These are phyloP conservation scores for Metschnikowia corniflorae DNA, from an alignment of 805 yeast genomes.

Conservation along the genomic window DNA sequence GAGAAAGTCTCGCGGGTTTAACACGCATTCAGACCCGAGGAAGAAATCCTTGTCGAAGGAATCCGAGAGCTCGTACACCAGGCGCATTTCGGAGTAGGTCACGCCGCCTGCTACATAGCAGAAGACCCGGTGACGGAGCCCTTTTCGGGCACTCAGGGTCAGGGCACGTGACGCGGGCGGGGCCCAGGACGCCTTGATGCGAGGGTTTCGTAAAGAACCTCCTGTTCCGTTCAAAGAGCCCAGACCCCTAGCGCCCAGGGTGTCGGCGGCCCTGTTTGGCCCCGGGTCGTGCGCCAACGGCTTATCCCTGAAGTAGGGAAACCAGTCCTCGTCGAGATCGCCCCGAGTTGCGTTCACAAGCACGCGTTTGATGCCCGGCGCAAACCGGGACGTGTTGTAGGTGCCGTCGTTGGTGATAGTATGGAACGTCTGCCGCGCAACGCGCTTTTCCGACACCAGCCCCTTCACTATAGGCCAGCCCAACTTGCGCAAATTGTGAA, in stretches of 20 bases:
- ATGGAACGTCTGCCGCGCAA: constrained; percentile 51
- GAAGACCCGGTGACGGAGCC: constrained; percentile 61
- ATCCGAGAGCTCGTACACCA: constrained; percentile 66
- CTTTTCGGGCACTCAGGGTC: constrained; percentile 3
- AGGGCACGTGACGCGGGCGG: constrained; percentile 18
- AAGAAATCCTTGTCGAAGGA: constrained; percentile 67
- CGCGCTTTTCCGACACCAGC: constrained; percentile 38
- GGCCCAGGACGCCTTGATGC: constrained; percentile 22
- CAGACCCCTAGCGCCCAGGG: background rate
- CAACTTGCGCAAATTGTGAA: constrained; percentile 41
- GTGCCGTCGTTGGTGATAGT: constrained; percentile 50
- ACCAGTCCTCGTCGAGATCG: constrained; percentile 52
- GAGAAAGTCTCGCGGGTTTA: constrained; percentile 52
- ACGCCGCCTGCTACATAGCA: constrained; percentile 88
- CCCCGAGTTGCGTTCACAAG: constrained; percentile 49
- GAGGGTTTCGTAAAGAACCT: constrained; percentile 16
- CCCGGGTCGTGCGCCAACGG: constrained; percentile 51
- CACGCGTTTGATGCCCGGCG: constrained; percentile 64
- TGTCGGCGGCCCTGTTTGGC: constrained; percentile 16
- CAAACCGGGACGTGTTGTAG: constrained; percentile 67
- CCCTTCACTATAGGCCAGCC: constrained; percentile 56
- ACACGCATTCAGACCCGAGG: constrained; percentile 21
- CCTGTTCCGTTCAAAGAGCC: constrained; percentile 1
- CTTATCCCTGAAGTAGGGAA: constrained; percentile 74
- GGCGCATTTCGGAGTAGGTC: constrained; percentile 76